These are phyloP conservation scores for Tylopilus sp. DNA, from an alignment of 768 basidiomycete species.

Conservation along the genomic window DNA sequence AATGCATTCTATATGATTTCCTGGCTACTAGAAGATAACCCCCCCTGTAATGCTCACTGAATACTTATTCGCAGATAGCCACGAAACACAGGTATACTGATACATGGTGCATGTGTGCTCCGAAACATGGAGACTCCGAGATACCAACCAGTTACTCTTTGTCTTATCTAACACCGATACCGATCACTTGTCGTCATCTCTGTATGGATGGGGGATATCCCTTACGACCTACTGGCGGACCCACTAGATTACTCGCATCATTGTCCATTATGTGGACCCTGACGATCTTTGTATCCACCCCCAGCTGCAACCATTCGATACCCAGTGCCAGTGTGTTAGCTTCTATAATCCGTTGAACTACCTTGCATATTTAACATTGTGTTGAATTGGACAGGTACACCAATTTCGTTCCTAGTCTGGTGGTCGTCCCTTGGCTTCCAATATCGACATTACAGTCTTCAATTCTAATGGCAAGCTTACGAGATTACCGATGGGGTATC, in stretches of 20 bases:
- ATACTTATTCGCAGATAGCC: slow-evolving; percentile 39
- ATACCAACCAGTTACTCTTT: slow-evolving; percentile 3
- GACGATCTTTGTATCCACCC: slow-evolving; percentile 4
- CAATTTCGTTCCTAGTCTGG: slow-evolving; percentile 64
- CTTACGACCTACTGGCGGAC: neutral
- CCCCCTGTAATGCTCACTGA: no score
- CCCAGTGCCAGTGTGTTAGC: neutral
- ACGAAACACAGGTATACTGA: slow-evolving; percentile 80
- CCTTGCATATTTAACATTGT: neutral
- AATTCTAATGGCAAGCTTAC: slow-evolving; percentile 36
- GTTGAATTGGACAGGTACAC: slow-evolving; percentile 40
- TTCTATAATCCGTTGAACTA: neutral
- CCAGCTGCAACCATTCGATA: neutral
- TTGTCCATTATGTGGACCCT: neutral
- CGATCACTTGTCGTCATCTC: neutral
- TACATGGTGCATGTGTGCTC: slow-evolving; percentile 59
- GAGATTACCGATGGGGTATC: slow-evolving; percentile 47
- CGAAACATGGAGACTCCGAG: neutral
- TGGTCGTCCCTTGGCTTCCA: slow-evolving; percentile 78
- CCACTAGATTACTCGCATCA: neutral
- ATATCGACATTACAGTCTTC: slow-evolving; percentile 77
- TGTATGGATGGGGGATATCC: neutral
- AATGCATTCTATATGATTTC: slow-evolving; percentile 73
- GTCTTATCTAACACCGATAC: neutral
- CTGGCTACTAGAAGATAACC: slow-evolving; percentile 78